A percentile compares a stretch with the other conserved stretches of the same genome.
These are phyloP conservation scores for Candida corydali DNA, from an alignment of 805 yeast species.

Conservation along the genomic window DNA sequence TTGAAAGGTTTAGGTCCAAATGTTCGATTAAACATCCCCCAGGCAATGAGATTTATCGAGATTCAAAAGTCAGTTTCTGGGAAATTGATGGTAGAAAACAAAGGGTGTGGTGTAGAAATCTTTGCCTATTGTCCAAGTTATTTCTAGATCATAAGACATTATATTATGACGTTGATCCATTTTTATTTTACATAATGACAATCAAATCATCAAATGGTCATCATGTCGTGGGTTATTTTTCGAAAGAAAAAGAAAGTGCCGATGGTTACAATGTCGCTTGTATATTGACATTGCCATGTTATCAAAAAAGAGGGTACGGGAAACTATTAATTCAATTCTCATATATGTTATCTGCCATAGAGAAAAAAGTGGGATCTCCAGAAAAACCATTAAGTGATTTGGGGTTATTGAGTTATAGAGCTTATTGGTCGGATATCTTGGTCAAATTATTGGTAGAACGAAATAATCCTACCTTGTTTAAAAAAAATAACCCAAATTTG, in stretches of 20 bases:
- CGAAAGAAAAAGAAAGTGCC: conserved; percentile 94
- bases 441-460: conserved; percentile 67
- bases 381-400: conserved; percentile 95
- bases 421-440: conserved; percentile 92
- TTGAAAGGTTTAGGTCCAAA: conserved; percentile 85
- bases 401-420: conserved; percentile 89
- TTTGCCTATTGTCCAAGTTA: conserved; percentile 83
- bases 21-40: conserved; percentile 95
- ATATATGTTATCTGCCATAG: conserved; percentile 83
- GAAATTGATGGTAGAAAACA: conserved; percentile 97
- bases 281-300: conserved; percentile 92
- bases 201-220: conserved; percentile 85
- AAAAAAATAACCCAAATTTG: conserved; percentile 30
- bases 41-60: conserved; percentile 95
- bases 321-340: conserved; percentile 88
- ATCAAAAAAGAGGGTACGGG: conserved; percentile 94
- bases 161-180: conserved; percentile 97
- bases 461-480: conserved; percentile 34
- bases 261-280: conserved; percentile 96
- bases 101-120: conserved; percentile 94
- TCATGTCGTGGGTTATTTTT: conserved; percentile 93
- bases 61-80: conserved; percentile 87
- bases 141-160: conserved; percentile 94
- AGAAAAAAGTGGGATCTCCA: conserved; percentile 91
- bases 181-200: conserved; percentile 94